Conservation (phyloP, 23 red algal genomes). For the Cyanidiococcus yangmingshanensis region DNA sequence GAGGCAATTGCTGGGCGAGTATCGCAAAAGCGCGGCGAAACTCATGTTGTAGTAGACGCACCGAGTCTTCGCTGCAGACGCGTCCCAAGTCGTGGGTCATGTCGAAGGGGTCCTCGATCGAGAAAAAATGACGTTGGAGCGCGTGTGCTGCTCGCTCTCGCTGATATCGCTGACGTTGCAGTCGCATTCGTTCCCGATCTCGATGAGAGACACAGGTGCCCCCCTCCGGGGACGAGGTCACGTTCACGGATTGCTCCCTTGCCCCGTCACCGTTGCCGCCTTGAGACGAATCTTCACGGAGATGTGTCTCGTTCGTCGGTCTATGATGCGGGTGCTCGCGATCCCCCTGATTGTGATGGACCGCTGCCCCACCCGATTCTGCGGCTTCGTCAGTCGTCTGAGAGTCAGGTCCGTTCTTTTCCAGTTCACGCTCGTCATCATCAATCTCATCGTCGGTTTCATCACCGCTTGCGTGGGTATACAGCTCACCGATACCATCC, state of each 20-base stretch:
- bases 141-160: constrained; percentile 21
- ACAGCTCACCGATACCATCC: background rate
- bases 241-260: background rate
- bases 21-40: constrained; percentile 85
- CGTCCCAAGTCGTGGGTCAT: constrained; percentile 82
- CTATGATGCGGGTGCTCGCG: background rate
- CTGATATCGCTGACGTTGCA: background rate
- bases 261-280: background rate
- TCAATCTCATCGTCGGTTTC: constrained; percentile 1
- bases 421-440: background rate
- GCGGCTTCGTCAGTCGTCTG: background rate
- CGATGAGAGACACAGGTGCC: background rate
- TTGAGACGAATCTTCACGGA: constrained; percentile 10
- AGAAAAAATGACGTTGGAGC: constrained; percentile 65
- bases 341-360: background rate
- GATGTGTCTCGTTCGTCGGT: background rate
- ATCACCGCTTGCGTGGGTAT: constrained; percentile 1
- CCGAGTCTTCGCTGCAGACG: constrained; percentile 49
- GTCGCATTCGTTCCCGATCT: background rate
- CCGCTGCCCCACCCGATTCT: background rate
- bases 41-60: constrained; percentile 59
- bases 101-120: constrained; percentile 98
- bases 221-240: background rate
- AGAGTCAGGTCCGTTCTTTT: background rate
- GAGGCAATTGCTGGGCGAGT: constrained; percentile 23